Evolutionary conservation across 2,329 filamentous ascomycete species (phyloP), one percentile per base, ranked within the genome.

Genomic region (Fusarium stilboides): DNA sequence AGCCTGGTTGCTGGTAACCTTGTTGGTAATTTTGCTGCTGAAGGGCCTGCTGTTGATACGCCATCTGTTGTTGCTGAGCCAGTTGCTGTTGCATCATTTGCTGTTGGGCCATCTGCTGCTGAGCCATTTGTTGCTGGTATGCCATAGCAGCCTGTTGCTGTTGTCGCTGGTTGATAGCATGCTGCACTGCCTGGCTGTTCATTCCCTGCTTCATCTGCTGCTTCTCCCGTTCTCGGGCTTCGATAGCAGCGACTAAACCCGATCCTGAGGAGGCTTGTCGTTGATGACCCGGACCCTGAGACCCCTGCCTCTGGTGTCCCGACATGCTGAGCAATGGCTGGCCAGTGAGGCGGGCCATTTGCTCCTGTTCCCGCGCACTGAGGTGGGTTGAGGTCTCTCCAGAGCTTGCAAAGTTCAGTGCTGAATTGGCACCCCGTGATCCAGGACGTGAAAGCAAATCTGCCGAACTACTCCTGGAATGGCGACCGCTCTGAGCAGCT

Each of bases 331-430:
- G 87, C 50, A 97, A 83, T 0, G 94, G 92, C 0, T 89, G 90
- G 1, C 92, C 92, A 1, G 94, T 97, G 71, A 93, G 85, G 37
- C 92, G 89, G 12, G 94, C 92, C n/a, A 97, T 87, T 71, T 97
- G 91, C 79, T 97, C 93, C 77, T 97, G 94, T 78, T 97, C 94
- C 17, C 92, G 89, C 19, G 94, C 94, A 20, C 92, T 94, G n/a
- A 97, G 84, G 59, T 91, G 87, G 0, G 87, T 84, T 24, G 75
- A 83, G 45, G 75, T 52, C 26, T 81, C 79, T 5, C 79, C 78
- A 14, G 74, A 68, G 37, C 67, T 68, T 6, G 86, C 80, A 68
- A 88, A 85, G 49, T 82, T 80, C 31, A 91, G 78, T 58, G 86
- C 76, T 6, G 79, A 77, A 40, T 82, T 84, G 12, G 89, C 84